Evolutionary conservation across 2,329 filamentous ascomycete species (phyloP).

Genomic region (Teratosphaeria nubilosa): DNA sequence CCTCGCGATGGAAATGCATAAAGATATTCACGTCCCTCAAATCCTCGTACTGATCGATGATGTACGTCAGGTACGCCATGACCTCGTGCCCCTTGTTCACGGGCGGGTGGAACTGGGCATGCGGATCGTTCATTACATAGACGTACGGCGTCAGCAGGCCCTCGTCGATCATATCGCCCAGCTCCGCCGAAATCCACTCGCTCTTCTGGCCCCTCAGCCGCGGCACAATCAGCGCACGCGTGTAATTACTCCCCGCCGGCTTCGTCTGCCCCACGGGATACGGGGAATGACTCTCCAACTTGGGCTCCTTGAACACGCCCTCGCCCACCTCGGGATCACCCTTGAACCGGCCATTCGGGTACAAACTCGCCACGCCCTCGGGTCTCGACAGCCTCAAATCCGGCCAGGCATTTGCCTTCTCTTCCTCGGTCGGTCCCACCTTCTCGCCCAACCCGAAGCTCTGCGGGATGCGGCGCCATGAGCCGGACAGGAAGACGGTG

Average conservation of each 20-base stretch:
- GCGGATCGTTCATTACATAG: conserved; percentile 44
- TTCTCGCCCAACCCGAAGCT: conserved; percentile 31
- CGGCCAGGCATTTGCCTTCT: conserved; percentile 16
- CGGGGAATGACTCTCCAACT: conserved; percentile 16
- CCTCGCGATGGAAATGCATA: conserved; percentile 49
- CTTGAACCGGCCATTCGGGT: not conserved
- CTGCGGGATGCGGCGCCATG: conserved; percentile 31
- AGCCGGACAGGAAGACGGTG: conserved; percentile 26
- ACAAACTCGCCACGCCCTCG: not conserved
- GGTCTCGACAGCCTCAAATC: conserved; percentile 11
- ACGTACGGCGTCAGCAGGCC: conserved; percentile 32
- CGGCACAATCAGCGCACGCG: conserved; percentile 45
- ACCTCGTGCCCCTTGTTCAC: conserved; percentile 54
- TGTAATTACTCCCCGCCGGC: conserved; percentile 41
- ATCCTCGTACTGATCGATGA: conserved; percentile 51
- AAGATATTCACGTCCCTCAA: conserved; percentile 52
- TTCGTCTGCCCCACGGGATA: conserved; percentile 28
- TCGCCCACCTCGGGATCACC: conserved; percentile 3
- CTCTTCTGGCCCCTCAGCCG: conserved; percentile 43
- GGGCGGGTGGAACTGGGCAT: conserved; percentile 39
- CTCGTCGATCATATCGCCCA: conserved; percentile 32
- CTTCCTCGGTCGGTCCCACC: conserved; percentile 14
- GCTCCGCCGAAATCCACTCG: conserved; percentile 43
- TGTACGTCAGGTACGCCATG: conserved; percentile 51
- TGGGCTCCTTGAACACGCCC: conserved; percentile 16